Evolutionary conservation across 768 basidiomycete genomes (phyloP), one percentile per base, ranked within the genome.

Genomic region (Leccinum sublutescens): DNA sequence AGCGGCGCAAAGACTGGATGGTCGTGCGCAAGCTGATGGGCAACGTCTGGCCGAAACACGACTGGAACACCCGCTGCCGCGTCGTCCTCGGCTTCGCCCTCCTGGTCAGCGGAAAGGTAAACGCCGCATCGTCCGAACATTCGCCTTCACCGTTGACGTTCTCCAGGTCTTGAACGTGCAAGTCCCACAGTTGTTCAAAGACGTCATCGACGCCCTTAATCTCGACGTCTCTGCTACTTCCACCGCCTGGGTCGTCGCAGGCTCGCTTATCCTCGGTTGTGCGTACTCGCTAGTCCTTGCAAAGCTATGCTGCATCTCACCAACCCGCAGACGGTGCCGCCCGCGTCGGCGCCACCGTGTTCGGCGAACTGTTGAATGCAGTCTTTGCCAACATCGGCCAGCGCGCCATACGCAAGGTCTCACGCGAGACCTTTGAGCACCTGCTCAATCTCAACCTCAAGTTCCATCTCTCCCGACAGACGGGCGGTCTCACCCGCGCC

Each of bases 381-480:
- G 87, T 98, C 5, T 98, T 98, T 61, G 97, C 97, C 55, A 91
- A 90, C 52, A 95, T 98, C 57, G 93, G 96, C 3, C 97, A 99
- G 68, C 84, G 85, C 19, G 95, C 96, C 1, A 91, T 99, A 55
- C 88, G 97, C 47, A 91, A 91, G 70, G 95, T 98, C 50, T 95
- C 97, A 2, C 80, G 91, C n/a, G 89, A 95, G 65, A 98, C 96
- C 0, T 99, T 99, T 62, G 88, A 91, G 59, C 97, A 99, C 69
- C 76, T 99, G 14, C 80, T 99, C 61, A 84, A 91, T 70, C 82
- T 98, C 66, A 92, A 97, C 67, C 81, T 98, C 72, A 86, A 84
- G 53, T 99, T 98, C 74, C 97, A 99, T 68, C 80, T 98, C 31
- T 86, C 88, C 17, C 77, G 96, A 36, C 96, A 98, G 69, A 99